Conservation (phyloP, 208 protist species). For the Crithidia acanthocephali region DNA sequence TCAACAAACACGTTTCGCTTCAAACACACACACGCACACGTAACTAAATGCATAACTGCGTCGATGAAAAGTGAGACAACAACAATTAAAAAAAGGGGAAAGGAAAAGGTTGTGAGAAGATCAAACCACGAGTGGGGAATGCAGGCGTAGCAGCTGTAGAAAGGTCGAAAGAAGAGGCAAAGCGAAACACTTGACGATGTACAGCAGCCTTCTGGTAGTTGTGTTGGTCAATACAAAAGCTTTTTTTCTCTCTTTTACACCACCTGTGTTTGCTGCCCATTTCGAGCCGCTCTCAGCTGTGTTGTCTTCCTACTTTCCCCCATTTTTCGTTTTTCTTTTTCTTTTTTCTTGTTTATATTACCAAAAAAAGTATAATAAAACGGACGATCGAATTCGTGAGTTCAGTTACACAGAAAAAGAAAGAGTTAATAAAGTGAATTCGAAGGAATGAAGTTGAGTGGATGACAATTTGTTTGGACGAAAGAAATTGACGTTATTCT, state of each 20-base stretch:
- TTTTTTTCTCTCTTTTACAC: too few species aligned
- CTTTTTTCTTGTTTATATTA: constrained; percentile 8
- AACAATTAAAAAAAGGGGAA: constrained; percentile 2
- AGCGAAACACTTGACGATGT: too few species aligned
- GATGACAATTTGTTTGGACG: background rate
- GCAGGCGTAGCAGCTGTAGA: too few species aligned
- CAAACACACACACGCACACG: constrained; percentile 3
- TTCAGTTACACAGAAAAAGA: background rate
- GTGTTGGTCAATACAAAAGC: too few species aligned
- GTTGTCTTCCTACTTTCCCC: constrained; percentile 15
- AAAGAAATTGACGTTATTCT: background rate
- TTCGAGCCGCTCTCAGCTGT: background rate
- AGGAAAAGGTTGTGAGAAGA: background rate
- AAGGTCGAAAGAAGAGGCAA: too few species aligned
- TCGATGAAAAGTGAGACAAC: background rate
- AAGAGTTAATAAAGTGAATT: background rate
- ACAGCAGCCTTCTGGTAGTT: too few species aligned
- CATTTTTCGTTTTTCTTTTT: constrained; percentile 23
- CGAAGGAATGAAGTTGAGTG: background rate
- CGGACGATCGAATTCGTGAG: constrained; percentile 10
- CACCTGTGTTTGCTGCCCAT: too few species aligned
- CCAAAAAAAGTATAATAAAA: background rate
- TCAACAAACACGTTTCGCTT: background rate
- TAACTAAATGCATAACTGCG: background rate
- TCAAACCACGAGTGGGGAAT: too few species aligned